Base-by-base conservation (phyloP, 2,329 filamentous ascomycete genomes). In the Thyridium curvatum region DNA sequence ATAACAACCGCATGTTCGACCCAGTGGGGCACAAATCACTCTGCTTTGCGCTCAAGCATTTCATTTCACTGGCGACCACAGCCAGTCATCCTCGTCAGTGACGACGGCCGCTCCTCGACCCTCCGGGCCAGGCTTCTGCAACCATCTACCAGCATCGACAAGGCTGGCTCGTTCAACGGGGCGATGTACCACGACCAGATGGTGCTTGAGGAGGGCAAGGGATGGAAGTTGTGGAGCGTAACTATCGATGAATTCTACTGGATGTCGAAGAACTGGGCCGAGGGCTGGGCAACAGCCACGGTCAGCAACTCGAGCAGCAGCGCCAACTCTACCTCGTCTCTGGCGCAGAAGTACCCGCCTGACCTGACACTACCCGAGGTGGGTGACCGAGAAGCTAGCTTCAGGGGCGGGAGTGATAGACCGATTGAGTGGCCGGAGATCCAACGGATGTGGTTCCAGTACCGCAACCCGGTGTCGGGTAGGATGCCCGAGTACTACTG, bases 201-300 rank as follows among this genome's bases (percentile, higher is more conserved):
- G 36, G 39, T 39, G 12, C 40, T 45, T 5, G 44, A 46, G 17
- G 34, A 40, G n/a, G 45, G 42, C 3, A 38, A 38, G 28, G 21
- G 21, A 10, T 45, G 45, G 45, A 18, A 37, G 33, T 37, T 47
- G 3, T 47, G 42, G 42, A 38, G 36, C 17, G 32, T 45, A n/a
- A 45, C 45, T 18, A 47, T 47, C 17, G 45, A 47, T 30, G 45
- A 47, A 40, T 45, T 45, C 39, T 47, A 47, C 41, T 47, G 45
- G 45, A 35, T 30, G 14, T 18, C 30, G 13, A 30, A 15, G 6
- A 41, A n/a, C 31, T 44, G 45, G 45, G 17, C 14, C 8, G 37
- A 37, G 18, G 40, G 31, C 17, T 43, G 44, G 10, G 38, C 37
- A 39, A 14, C 29, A 2, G 28, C 38, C 3, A 15, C 34, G 12